Evolutionary conservation across 2,329 filamentous ascomycete species (phyloP).

Genomic region (Colletotrichum limetticola): DNA sequence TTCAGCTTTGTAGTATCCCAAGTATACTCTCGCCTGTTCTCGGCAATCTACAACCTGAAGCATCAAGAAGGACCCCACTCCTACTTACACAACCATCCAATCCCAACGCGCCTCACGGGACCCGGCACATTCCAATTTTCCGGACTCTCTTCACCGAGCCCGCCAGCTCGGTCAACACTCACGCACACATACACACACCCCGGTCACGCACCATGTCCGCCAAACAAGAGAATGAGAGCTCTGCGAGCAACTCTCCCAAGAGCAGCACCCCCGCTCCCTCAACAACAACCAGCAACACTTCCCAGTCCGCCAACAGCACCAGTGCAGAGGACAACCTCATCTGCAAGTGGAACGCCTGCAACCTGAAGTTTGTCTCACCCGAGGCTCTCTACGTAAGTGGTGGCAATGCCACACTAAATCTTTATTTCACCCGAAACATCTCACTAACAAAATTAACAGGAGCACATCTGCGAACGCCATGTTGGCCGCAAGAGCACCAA

Average conservation of each 20-base stretch:
- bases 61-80: slow-evolving; percentile 3
- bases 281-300: slow-evolving; percentile 57
- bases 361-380: slow-evolving; percentile 66
- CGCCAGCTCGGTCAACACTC: slow-evolving; percentile 11
- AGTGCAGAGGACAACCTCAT: slow-evolving; percentile 63
- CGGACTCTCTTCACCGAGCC: slow-evolving; percentile 14
- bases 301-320: slow-evolving; percentile 50
- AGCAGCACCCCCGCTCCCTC: slow-evolving; percentile 64
- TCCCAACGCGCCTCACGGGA: slow-evolving; percentile 2
- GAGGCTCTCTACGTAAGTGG: slow-evolving; percentile 71
- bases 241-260: slow-evolving; percentile 59
- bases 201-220: slow-evolving; percentile 37
- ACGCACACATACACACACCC: no score
- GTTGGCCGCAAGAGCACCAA: slow-evolving; percentile 99
- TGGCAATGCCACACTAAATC: slow-evolving; percentile 13
- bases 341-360: slow-evolving; percentile 70
- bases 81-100: slow-evolving; percentile 26
- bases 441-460: slow-evolving; percentile 61
- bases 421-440: neutral
- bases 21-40: slow-evolving; percentile 17
- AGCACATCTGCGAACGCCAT: slow-evolving; percentile 98
- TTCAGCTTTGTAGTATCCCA: neutral
- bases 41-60: slow-evolving; percentile 25
- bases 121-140: slow-evolving; percentile 4
- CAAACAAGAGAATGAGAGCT: slow-evolving; percentile 43